Conservation (phyloP, 306 rosid genomes). For the Prunus persica region DNA sequence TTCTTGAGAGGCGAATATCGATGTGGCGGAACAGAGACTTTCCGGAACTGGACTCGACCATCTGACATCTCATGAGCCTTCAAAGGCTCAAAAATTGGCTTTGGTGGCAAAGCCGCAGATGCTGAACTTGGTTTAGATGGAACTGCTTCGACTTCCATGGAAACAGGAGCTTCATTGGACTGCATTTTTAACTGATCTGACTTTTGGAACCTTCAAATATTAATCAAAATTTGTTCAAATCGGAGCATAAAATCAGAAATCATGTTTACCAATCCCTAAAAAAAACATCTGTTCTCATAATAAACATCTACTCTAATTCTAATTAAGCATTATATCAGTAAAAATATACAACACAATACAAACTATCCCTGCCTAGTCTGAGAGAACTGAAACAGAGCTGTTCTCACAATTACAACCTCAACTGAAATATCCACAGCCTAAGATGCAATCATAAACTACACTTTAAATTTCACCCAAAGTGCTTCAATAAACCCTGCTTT, state of each 20-base stretch:
- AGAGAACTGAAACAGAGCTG: background rate
- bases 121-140: slow-evolving; percentile 25
- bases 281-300: background rate
- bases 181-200: slow-evolving; percentile 40
- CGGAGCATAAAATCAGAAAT: background rate
- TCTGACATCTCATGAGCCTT: slow-evolving; percentile 85
- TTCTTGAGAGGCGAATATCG: slow-evolving; percentile 84
- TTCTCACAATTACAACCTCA: background rate
- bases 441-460: background rate
- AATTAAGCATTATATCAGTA: background rate
- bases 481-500: background rate
- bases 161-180: slow-evolving; percentile 37
- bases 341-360: background rate
- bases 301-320: background rate
- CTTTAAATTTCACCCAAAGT: background rate
- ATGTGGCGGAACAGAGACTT: slow-evolving; percentile 78
- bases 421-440: background rate
- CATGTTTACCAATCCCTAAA: background rate
- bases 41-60: slow-evolving; percentile 76
- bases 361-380: background rate
- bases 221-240: background rate
- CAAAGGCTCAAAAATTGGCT: slow-evolving; percentile 68
- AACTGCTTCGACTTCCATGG: slow-evolving; percentile 59
- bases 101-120: slow-evolving; percentile 46
- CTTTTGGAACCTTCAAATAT: background rate